Evolutionary conservation across 257 asterid species (phyloP).

Genomic region (Rubia yunnanensis): DNA sequence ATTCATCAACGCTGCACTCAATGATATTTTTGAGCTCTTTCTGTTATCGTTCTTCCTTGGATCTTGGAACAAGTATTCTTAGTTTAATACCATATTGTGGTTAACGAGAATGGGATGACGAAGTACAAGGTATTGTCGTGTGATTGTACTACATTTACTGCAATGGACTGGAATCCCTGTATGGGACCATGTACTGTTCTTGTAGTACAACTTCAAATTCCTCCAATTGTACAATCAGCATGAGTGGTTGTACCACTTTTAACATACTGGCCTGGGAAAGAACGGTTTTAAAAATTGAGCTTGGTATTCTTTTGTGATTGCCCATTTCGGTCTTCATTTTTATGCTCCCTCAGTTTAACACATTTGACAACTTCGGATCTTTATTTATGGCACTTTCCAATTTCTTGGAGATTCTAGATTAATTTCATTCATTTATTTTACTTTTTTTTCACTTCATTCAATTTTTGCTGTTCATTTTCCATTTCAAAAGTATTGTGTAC

Average conservation of each 20-base stretch:
- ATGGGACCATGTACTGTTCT: neutral
- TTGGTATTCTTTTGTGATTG: neutral
- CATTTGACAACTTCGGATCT: too few relatives aligned
- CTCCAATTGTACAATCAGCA: neutral
- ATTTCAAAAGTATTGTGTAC: too few relatives aligned
- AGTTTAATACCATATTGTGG: neutral
- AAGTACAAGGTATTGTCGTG: neutral
- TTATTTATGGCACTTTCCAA: too few relatives aligned
- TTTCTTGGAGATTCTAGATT: too few relatives aligned
- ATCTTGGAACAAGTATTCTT: neutral
- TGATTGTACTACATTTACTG: constrained; percentile 15
- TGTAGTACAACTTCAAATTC: constrained; percentile 6
- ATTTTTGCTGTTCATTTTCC: too few relatives aligned
- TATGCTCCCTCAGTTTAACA: too few relatives aligned
- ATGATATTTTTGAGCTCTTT: constrained; percentile 45
- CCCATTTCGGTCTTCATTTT: too few relatives aligned
- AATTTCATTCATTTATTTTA: too few relatives aligned
- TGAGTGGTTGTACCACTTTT: neutral
- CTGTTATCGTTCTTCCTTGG: neutral
- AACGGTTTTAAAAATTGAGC: neutral
- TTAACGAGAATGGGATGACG: neutral
- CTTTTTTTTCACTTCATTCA: too few relatives aligned
- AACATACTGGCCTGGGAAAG: neutral
- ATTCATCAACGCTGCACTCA: constrained; percentile 89
- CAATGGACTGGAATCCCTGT: neutral